Evolutionary conservation across 2,329 filamentous ascomycete genomes (phyloP).

Genomic region (Elsinoe fawcettii): DNA sequence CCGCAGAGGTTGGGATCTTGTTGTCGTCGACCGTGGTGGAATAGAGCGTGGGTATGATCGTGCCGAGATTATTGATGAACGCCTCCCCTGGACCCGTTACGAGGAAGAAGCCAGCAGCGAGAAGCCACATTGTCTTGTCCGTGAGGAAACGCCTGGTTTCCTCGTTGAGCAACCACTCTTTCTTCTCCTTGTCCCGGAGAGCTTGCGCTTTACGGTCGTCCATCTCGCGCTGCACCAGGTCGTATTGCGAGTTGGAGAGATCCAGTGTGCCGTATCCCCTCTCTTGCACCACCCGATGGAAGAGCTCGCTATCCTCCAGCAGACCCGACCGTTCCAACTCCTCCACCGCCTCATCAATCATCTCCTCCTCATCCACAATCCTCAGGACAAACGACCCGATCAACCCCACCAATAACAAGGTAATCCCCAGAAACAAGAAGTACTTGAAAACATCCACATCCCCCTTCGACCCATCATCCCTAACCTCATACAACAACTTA

Average conservation of each 20-base stretch:
- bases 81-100: constrained; percentile 93
- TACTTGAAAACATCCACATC: constrained; percentile 71
- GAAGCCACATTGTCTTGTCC: constrained; percentile 92
- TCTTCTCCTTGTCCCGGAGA: constrained; percentile 60
- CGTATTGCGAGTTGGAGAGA: constrained; percentile 41
- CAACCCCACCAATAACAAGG: constrained; percentile 64
- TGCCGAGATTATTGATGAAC: constrained; percentile 95
- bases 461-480: constrained; percentile 52
- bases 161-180: constrained; percentile 83
- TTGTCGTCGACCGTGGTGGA: constrained; percentile 42
- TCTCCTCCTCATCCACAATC: constrained; percentile 74
- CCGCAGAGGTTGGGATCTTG: constrained; percentile 50
- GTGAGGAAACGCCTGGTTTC: constrained; percentile 78
- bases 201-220: constrained; percentile 39
- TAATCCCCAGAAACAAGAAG: constrained; percentile 72
- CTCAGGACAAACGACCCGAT: constrained; percentile 66
- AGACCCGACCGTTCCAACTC: constrained; percentile 85
- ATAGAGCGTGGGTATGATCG: constrained; percentile 80
- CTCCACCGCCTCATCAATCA: constrained; percentile 85
- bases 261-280: constrained; percentile 57
- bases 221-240: constrained; percentile 38
- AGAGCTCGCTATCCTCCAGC: constrained; percentile 66
- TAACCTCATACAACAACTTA: constrained; percentile 63
- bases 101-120: constrained; percentile 84
- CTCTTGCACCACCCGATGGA: constrained; percentile 47